Percentiles rank a stretch among this genome's conserved stretches.
These are phyloP conservation scores for Trematosphaeria pertusa DNA, from an alignment of 2,329 filamentous ascomycete genomes.

Conservation along the genomic window DNA sequence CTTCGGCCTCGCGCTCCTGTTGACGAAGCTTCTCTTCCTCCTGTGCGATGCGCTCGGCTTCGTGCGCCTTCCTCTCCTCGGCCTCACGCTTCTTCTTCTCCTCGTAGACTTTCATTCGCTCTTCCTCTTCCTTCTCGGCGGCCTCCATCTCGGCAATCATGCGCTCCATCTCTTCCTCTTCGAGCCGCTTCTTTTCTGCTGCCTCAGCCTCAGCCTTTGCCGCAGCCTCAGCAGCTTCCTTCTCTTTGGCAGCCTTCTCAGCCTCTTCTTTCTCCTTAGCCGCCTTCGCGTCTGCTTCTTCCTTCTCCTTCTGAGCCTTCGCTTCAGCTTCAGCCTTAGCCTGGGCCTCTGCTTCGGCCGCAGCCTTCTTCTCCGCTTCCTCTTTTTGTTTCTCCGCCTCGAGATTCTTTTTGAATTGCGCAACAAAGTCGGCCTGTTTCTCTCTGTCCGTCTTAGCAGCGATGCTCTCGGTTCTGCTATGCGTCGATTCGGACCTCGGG, in stretches of 20 bases:
- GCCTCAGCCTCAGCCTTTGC: slow-evolving; percentile 30
- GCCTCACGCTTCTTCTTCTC: slow-evolving; percentile 72
- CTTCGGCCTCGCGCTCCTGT: slow-evolving; percentile 58
- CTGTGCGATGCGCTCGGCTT: slow-evolving; percentile 52
- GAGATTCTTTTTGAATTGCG: slow-evolving; percentile 68
- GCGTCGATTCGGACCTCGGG: slow-evolving; percentile 71
- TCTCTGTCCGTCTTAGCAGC: slow-evolving; percentile 76
- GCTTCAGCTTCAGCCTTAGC: slow-evolving; percentile 53
- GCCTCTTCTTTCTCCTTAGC: slow-evolving; percentile 49
- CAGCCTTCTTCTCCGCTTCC: slow-evolving; percentile 65
- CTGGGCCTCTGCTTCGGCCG: slow-evolving; percentile 49
- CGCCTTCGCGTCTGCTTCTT: slow-evolving; percentile 57
- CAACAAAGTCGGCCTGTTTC: slow-evolving; percentile 67
- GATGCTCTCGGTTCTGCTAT: slow-evolving; percentile 74
- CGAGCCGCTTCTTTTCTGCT: slow-evolving; percentile 44
- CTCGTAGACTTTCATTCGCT: slow-evolving; percentile 73
- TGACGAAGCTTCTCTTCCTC: slow-evolving; percentile 61
- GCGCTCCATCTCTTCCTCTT: slow-evolving; percentile 57
- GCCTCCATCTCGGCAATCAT: slow-evolving; percentile 70
- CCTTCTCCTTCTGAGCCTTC: slow-evolving; percentile 53
- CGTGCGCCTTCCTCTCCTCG: slow-evolving; percentile 65
- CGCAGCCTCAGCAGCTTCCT: slow-evolving; percentile 22
- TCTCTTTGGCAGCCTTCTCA: slow-evolving; percentile 26
- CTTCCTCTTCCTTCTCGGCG: slow-evolving; percentile 58
- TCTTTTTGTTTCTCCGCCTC: slow-evolving; percentile 57